Evolutionary conservation across 179 eudicot species (phyloP).

Genomic region (Dionaea muscipula): DNA sequence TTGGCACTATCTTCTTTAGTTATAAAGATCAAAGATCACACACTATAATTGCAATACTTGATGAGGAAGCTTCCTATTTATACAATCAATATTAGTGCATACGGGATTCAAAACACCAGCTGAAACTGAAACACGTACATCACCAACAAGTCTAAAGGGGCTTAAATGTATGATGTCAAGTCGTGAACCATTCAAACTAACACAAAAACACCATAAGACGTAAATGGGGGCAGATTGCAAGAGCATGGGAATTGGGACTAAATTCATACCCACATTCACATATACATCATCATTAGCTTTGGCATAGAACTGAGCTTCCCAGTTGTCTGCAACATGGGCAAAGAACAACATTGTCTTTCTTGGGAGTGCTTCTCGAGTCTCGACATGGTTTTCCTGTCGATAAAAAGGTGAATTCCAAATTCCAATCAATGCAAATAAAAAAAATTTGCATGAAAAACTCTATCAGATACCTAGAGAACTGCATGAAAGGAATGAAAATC

Average conservation of each 20-base stretch:
- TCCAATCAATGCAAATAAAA: slow-evolving; percentile 1
- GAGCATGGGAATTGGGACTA: background rate
- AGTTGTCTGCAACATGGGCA: slow-evolving; percentile 39
- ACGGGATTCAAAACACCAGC: too few relatives aligned
- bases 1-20: too few relatives aligned
- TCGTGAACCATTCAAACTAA: too few relatives aligned
- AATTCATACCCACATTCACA: slow-evolving; percentile 48
- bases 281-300: slow-evolving; percentile 60
- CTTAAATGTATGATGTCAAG: too few relatives aligned
- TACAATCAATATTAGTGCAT: too few relatives aligned
- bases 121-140: too few relatives aligned
- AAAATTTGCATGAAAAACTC: too few relatives aligned
- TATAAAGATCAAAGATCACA: too few relatives aligned
- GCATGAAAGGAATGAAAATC: background rate
- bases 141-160: too few relatives aligned
- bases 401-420: background rate
- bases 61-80: too few relatives aligned
- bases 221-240: background rate
- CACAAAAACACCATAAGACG: background rate
- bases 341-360: slow-evolving; percentile 49
- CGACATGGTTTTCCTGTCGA: slow-evolving; percentile 43
- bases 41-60: too few relatives aligned
- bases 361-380: slow-evolving; percentile 34
- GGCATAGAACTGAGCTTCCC: slow-evolving; percentile 73
- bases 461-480: background rate